A percentile compares a stretch with the other conserved stretches of the same genome.
phyloP scores from a whole-genome alignment of 2,329 filamentous ascomycete genomes.

The Colletotrichum sp. region DNA sequence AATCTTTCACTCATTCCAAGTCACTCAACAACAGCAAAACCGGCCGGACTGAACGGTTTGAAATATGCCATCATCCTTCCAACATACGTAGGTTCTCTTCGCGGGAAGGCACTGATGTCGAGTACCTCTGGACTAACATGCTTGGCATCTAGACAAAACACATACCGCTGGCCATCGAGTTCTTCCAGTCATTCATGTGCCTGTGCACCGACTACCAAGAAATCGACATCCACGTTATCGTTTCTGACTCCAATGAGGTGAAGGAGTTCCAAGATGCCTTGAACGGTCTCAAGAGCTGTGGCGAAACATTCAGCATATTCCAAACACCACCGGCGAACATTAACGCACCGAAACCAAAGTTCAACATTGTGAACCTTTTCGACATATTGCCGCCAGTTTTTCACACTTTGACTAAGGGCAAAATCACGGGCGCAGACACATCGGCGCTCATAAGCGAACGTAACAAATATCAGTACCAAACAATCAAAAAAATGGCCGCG shows the following conservation, averaged over 20 bases:
- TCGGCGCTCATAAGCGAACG: background rate
- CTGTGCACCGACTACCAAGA: constrained; percentile 9
- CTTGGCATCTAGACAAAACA: background rate
- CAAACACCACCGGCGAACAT: background rate
- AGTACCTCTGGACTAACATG: background rate
- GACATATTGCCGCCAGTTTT: background rate
- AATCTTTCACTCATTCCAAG: background rate
- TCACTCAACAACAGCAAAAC: background rate
- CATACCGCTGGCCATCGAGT: background rate
- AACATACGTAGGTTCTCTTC: background rate
- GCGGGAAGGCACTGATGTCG: too few relatives aligned
- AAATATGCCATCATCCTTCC: constrained; percentile 10
- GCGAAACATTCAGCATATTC: constrained; percentile 3
- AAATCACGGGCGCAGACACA: background rate
- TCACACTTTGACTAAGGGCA: background rate
- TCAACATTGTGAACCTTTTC: background rate
- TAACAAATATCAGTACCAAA: constrained; percentile 4
- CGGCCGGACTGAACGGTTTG: background rate
- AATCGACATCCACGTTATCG: background rate
- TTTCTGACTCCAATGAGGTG: background rate
- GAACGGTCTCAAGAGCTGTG: background rate
- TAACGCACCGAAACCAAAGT: background rate
- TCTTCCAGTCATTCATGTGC: constrained; percentile 8
- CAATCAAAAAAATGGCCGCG: constrained; percentile 10
- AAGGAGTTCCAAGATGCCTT: background rate